These are phyloP conservation scores for Dendrobium nobile DNA, from an alignment of 106 monocot species.

Conservation along the genomic window DNA sequence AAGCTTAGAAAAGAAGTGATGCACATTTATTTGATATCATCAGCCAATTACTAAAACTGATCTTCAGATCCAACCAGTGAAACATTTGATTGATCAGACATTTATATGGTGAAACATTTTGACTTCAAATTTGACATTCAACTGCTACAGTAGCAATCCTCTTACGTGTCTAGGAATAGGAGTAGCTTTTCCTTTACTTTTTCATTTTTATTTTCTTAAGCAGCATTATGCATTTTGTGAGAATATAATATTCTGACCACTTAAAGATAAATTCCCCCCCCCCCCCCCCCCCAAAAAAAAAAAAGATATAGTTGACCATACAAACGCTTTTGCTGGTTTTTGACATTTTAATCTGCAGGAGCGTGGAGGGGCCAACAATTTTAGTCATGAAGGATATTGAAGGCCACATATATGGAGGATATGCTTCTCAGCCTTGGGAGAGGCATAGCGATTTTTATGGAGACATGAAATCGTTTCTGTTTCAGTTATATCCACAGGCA, in stretches of 20 bases:
- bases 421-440: constrained; percentile 95
- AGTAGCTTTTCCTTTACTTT: not conserved
- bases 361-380: constrained; percentile 59
- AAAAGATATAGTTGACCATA: not conserved
- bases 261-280: not conserved
- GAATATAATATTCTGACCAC: not conserved
- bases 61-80: not conserved
- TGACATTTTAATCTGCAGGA: constrained; percentile 29
- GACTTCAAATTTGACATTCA: not conserved
- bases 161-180: not conserved
- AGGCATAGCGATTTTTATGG: constrained; percentile 91
- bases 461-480: constrained; percentile 92
- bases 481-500: constrained; percentile 77
- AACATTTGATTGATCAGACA: not conserved
- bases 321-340: not conserved
- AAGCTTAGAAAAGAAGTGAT: not conserved
- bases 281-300: not conserved
- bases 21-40: not conserved
- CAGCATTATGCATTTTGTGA: not conserved
- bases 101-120: not conserved
- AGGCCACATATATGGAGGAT: constrained; percentile 85
- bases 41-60: not conserved
- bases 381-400: constrained; percentile 78
- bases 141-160: not conserved
- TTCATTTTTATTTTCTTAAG: not conserved